Base-by-base conservation (phyloP, 306 rosid genomes). In the Cucumis hystrix region DNA sequence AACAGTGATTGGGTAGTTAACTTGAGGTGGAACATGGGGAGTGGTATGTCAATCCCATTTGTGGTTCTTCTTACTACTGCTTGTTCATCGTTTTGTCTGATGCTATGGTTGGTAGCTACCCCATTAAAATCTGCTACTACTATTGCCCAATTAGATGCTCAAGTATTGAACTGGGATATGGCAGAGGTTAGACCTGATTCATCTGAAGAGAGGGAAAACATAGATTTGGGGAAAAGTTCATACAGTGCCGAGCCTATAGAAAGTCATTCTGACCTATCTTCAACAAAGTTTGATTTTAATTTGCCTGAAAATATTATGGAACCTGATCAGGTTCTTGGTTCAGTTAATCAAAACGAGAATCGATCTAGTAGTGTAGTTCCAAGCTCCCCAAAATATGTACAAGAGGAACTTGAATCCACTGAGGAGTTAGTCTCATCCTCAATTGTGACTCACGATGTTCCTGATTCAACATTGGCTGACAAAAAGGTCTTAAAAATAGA, bases 21-120 rank as follows among this genome's bases (percentile, higher is more conserved):
- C 84, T 83, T 92, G 88, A 91, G 87, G 83, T 95, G 93, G 93
- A 84, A 81, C 79, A 78, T 59, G 74, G 92, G 96, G 68, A 84
- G 86, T 82, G 83, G 90, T 23, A 62, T 85, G 84, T 90, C 92
- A 47, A 35, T 79, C 78, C 82, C 96, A 10, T 92, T 79, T 83
- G 76, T 75, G 9, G 52, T 89, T 82, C 90, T 93, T 74, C 80
- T 91, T 72, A 62, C 76, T 39, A 67, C 84, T 76, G 90, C 89
- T 77, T 85, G 87, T 83, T 77, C 85, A 75, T 86, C 92, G 76
- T 85, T 93, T 77, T 80, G 85, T 82, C 77, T 88, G 79, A 91
- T 89, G 98, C 87, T 93, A 39, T 89, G 97, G 98, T 83, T 93
- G 77, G 91, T 89, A 13, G 87, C 96, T 51, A 93, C 97, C n/a